Evolutionary conservation across 2,329 filamentous ascomycete species (phyloP).

Genomic region (Aspergillus neoniger): DNA sequence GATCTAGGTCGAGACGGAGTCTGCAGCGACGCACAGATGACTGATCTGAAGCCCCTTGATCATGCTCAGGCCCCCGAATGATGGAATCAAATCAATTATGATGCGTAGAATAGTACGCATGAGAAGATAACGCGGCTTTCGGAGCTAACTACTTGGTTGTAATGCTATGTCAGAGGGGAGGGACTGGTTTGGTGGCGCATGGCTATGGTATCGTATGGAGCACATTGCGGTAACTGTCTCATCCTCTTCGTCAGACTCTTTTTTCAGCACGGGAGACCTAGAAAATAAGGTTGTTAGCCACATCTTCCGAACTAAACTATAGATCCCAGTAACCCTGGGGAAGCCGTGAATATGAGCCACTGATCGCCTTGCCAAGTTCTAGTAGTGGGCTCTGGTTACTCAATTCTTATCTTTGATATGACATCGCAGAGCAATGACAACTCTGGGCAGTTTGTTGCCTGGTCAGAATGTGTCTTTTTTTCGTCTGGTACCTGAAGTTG

Average conservation of each 20-base stretch:
- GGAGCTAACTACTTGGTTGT: background rate
- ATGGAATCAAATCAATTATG: background rate
- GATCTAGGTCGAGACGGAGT: background rate
- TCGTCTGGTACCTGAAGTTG: background rate
- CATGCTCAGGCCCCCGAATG: background rate
- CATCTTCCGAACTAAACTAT: background rate
- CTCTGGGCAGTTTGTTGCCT: background rate
- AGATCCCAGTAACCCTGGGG: background rate
- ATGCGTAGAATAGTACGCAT: background rate
- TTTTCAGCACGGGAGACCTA: background rate
- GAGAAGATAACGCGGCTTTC: background rate
- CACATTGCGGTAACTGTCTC: background rate
- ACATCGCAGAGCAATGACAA: background rate
- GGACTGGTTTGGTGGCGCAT: background rate
- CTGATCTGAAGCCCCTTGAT: background rate
- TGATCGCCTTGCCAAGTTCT: background rate
- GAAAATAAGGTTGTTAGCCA: background rate
- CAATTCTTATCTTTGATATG: background rate
- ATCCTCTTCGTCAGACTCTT: background rate
- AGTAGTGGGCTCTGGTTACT: background rate
- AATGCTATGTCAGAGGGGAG: background rate
- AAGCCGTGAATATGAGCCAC: background rate
- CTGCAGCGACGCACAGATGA: background rate
- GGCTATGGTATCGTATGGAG: background rate
- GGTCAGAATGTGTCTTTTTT: background rate